Evolutionary conservation across 371 early-diverging fungal genomes (phyloP).

Genomic region (Mucor piriformis): DNA sequence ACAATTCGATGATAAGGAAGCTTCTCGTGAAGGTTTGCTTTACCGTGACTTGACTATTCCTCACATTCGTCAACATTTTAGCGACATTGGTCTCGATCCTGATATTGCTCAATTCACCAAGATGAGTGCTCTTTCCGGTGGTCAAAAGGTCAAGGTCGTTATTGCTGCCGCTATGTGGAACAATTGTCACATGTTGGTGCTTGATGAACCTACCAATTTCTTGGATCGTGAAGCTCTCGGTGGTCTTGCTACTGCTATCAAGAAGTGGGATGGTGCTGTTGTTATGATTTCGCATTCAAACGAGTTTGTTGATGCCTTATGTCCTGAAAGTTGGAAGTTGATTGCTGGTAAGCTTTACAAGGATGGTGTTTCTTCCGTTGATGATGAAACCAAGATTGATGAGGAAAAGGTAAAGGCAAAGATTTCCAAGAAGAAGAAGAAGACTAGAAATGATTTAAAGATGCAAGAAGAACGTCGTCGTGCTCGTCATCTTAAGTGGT

Average conservation of each 20-base stretch:
- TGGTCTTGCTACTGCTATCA: constrained; percentile 81
- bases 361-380: constrained; percentile 59
- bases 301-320: constrained; percentile 80
- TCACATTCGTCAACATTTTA: constrained; percentile 65
- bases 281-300: constrained; percentile 88
- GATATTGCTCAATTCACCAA: constrained; percentile 78
- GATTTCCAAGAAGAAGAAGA: constrained; percentile 81
- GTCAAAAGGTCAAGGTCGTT: constrained; percentile 88
- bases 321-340: constrained; percentile 81
- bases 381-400: constrained; percentile 64
- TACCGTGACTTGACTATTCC: constrained; percentile 70
- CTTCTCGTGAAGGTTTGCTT: constrained; percentile 75
- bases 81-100: constrained; percentile 79
- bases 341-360: constrained; percentile 61
- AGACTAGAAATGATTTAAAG: constrained; percentile 78
- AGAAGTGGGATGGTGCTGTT: constrained; percentile 82
- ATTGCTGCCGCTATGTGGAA: constrained; percentile 86
- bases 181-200: constrained; percentile 80
- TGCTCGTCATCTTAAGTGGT: constrained; percentile 74
- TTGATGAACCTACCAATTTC: constrained; percentile 90
- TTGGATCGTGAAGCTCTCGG: constrained; percentile 88
- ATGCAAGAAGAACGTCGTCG: constrained; percentile 69
- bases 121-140: constrained; percentile 78
- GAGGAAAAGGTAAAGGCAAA: constrained; percentile 64
- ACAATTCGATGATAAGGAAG: constrained; percentile 80